phyloP scores from a whole-genome alignment of 768 basidiomycete species.

The Tephrocybe rancida region DNA sequence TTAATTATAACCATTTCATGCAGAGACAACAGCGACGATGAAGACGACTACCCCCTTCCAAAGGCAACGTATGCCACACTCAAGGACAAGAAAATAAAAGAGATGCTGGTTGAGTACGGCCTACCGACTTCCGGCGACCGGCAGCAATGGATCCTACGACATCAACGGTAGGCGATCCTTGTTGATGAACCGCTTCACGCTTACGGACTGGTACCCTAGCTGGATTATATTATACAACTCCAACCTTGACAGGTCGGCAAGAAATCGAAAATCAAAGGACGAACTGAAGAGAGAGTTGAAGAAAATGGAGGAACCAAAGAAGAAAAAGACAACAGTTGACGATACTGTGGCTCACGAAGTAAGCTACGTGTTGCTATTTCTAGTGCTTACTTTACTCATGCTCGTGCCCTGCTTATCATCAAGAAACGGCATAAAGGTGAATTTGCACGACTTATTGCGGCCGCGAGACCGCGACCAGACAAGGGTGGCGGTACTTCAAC shows the following conservation, averaged over 20 bases:
- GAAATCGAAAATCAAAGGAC: conserved; percentile 44
- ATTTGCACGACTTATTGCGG: conserved; percentile 39
- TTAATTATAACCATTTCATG: too few species aligned
- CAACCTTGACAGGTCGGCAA: conserved; percentile 59
- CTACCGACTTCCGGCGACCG: conserved; percentile 57
- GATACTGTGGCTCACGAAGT: conserved; percentile 44
- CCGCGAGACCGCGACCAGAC: conserved; percentile 31
- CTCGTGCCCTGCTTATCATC: conserved; percentile 2
- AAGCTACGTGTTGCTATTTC: conserved; percentile 3
- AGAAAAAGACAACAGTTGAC: conserved; percentile 41
- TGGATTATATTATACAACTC: conserved; percentile 75
- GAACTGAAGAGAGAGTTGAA: conserved; percentile 57
- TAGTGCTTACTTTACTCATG: not conserved
- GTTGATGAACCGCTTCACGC: not conserved
- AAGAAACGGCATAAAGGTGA: conserved; percentile 42
- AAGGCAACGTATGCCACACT: conserved; percentile 67
- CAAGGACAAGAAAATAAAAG: conserved; percentile 61
- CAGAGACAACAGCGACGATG: conserved; percentile 24
- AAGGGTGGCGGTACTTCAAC: conserved; percentile 5
- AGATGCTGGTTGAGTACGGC: conserved; percentile 52
- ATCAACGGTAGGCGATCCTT: conserved; percentile 50
- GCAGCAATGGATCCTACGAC: conserved; percentile 52
- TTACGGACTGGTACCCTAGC: too few species aligned
- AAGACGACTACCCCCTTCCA: conserved; percentile 51
- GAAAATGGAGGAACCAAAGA: conserved; percentile 57